These are phyloP conservation scores for Fusarium tuaranense DNA, from an alignment of 2,329 filamentous ascomycete species.

Conservation along the genomic window DNA sequence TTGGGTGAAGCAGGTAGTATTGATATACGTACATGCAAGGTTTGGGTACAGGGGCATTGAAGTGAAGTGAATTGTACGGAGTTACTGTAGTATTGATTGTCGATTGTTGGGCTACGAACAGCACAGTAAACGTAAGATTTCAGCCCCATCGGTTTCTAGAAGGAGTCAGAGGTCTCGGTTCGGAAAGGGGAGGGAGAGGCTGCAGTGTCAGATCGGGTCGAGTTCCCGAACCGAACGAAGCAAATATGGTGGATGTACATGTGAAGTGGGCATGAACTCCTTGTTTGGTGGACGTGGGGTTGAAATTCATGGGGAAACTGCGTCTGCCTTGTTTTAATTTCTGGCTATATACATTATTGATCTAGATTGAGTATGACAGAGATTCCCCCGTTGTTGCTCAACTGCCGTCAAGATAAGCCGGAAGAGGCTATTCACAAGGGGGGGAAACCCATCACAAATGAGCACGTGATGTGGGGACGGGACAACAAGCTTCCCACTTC, in stretches of 20 bases:
- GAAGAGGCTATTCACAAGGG: neutral
- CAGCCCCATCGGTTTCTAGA: conserved; percentile 2
- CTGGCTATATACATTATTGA: neutral
- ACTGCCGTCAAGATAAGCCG: neutral
- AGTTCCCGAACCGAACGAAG: conserved; percentile 3
- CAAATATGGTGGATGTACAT: neutral
- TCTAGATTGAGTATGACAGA: neutral
- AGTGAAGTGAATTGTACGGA: neutral
- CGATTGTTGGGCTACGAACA: neutral
- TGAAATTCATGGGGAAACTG: neutral
- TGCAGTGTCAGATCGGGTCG: neutral
- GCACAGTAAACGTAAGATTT: neutral
- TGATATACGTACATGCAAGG: neutral
- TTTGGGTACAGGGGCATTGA: neutral
- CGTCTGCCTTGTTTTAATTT: neutral
- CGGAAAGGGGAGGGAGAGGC: neutral
- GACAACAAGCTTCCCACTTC: neutral
- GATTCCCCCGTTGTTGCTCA: neutral
- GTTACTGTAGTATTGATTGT: neutral
- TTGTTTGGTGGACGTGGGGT: neutral
- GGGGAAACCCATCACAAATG: neutral
- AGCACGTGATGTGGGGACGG: neutral
- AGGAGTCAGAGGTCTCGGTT: neutral
- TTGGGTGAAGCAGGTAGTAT: neutral
- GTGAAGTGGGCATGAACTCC: neutral